phyloP scores from a whole-genome alignment of 2,329 filamentous ascomycete genomes.

The Trichoderma atroviride region DNA sequence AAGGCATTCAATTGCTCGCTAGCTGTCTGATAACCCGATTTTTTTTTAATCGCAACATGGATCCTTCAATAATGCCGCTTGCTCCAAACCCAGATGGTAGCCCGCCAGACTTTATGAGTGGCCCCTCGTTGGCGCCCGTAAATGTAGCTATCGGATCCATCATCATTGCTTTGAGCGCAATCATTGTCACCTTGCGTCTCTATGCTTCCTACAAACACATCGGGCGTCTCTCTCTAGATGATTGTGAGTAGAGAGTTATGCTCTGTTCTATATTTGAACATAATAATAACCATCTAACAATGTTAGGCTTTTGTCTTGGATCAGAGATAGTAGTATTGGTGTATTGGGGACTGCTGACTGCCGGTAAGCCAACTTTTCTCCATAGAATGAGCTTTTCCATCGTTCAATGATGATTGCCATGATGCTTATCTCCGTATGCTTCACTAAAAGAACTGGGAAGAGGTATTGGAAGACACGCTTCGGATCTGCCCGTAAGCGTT shows the following conservation, averaged over 20 bases:
- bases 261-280: neutral
- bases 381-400: neutral
- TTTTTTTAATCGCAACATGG: neutral
- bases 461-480: slow-evolving; percentile 9
- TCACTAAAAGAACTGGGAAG: neutral
- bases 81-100: neutral
- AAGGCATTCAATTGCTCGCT: neutral
- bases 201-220: neutral
- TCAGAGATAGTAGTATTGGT: neutral
- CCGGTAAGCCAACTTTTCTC: slow-evolving; percentile 1
- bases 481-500: slow-evolving; percentile 3
- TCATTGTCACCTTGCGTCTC: neutral
- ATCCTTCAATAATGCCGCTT: neutral
- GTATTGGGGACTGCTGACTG: neutral
- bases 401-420: neutral
- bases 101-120: neutral
- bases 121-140: neutral
- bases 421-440: neutral
- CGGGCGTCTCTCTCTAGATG: neutral
- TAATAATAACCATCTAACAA: neutral
- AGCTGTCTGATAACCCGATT: neutral
- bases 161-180: neutral
- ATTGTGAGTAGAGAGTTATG: neutral
- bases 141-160: neutral
- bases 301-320: neutral